phyloP scores from a whole-genome alignment of 176 grass and related monocot genomes.

The Secale cereale region DNA sequence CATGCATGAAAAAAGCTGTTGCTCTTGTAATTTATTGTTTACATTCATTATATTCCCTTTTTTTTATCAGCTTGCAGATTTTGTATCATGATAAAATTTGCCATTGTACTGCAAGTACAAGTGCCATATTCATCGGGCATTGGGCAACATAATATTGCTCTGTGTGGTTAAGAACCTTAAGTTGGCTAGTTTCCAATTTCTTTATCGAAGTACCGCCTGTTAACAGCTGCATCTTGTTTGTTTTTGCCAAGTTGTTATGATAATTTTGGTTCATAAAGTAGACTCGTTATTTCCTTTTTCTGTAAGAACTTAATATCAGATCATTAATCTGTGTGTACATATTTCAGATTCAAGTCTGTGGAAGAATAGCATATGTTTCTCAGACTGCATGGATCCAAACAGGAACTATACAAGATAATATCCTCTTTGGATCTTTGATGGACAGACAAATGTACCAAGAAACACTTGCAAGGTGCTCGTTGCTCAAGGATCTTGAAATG shows the following conservation, averaged over 20 bases:
- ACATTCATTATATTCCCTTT: background rate
- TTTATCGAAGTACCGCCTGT: background rate
- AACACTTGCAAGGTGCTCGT: conserved; percentile 67
- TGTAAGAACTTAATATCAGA: background rate
- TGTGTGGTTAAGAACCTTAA: background rate
- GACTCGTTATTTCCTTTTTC: background rate
- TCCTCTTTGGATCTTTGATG: conserved; percentile 76
- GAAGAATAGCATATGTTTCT: conserved; percentile 80
- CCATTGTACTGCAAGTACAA: background rate
- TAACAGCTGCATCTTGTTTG: background rate
- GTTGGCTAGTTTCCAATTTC: background rate
- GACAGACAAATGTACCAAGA: conserved; percentile 67
- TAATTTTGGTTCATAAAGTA: background rate
- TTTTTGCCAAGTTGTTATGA: background rate
- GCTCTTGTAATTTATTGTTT: background rate
- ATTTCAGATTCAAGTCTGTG: conserved; percentile 75
- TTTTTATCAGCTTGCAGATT: background rate
- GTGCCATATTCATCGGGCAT: background rate
- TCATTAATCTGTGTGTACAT: background rate
- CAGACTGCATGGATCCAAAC: conserved; percentile 97
- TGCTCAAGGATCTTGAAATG: conserved; percentile 79
- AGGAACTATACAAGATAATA: conserved; percentile 82
- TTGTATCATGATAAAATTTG: background rate
- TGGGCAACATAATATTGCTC: background rate
- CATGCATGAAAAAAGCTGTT: background rate